phyloP scores from a whole-genome alignment of 208 protist species.

The Crithidia expoeki region DNA sequence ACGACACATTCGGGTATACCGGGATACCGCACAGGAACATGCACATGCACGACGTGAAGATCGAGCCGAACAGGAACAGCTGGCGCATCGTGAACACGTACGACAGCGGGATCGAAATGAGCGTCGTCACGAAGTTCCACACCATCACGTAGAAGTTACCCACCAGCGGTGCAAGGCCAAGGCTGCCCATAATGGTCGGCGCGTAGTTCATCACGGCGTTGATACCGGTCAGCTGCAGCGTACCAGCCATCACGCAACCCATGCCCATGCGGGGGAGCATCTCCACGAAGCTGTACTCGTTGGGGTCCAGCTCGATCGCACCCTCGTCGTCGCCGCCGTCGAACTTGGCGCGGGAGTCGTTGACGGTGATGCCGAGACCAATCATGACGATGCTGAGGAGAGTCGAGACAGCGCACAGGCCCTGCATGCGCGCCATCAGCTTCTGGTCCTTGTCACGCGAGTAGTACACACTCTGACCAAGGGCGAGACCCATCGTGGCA shows the following conservation, averaged over 20 bases:
- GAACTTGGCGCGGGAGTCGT: slow-evolving; percentile 31
- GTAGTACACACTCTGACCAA: slow-evolving; percentile 55
- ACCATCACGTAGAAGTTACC: slow-evolving; percentile 86
- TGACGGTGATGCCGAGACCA: slow-evolving; percentile 38
- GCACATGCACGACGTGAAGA: slow-evolving; percentile 70
- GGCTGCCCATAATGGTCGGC: slow-evolving; percentile 71
- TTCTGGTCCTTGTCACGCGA: slow-evolving; percentile 35
- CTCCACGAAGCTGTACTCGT: slow-evolving; percentile 55
- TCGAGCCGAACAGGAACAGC: slow-evolving; percentile 64
- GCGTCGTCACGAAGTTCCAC: slow-evolving; percentile 89
- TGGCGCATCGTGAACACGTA: slow-evolving; percentile 73
- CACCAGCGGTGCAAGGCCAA: slow-evolving; percentile 65
- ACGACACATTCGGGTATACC: slow-evolving; percentile 75
- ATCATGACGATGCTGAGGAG: slow-evolving; percentile 60
- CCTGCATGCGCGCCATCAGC: slow-evolving; percentile 68
- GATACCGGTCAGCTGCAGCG: slow-evolving; percentile 86
- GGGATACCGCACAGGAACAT: slow-evolving; percentile 77
- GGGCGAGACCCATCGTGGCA: slow-evolving; percentile 52
- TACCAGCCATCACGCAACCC: slow-evolving; percentile 50
- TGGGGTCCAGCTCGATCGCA: slow-evolving; percentile 23
- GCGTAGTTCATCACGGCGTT: slow-evolving; percentile 87
- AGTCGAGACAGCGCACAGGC: slow-evolving; percentile 67
- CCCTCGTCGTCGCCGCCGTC: slow-evolving; percentile 19
- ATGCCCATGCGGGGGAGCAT: slow-evolving; percentile 61
- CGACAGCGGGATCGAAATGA: slow-evolving; percentile 73